These are phyloP conservation scores for Boletales sp. DNA, from an alignment of 768 basidiomycete genomes.

Conservation along the genomic window DNA sequence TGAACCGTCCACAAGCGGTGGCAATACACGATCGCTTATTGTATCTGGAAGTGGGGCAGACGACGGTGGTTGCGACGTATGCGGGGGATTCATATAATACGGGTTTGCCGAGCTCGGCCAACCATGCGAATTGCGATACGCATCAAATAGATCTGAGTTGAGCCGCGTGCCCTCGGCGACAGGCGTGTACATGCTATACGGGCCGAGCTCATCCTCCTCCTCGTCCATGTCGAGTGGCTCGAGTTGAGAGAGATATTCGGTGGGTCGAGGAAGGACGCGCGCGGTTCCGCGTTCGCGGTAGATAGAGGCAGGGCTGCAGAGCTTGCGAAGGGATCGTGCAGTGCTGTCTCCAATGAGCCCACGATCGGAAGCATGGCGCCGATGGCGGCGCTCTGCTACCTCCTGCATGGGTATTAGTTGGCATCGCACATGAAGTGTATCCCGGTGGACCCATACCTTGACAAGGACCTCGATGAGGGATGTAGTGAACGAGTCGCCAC, in stretches of 20 bases:
- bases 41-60: slow-evolving; percentile 25
- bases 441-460: slow-evolving; percentile 48
- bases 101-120: slow-evolving; percentile 28
- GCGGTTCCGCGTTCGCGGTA: slow-evolving; percentile 46
- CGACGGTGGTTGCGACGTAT: slow-evolving; percentile 25
- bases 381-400: slow-evolving; percentile 66
- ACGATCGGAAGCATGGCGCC: slow-evolving; percentile 50
- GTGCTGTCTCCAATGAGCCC: slow-evolving; percentile 65
- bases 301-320: slow-evolving; percentile 51
- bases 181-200: slow-evolving; percentile 32
- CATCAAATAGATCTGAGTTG: slow-evolving; percentile 64
- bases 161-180: slow-evolving; percentile 52
- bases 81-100: slow-evolving; percentile 19
- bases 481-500: slow-evolving; percentile 78
- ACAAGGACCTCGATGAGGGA: slow-evolving; percentile 73
- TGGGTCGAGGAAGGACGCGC: slow-evolving; percentile 31
- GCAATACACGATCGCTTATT: slow-evolving; percentile 22
- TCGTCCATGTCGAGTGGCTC: slow-evolving; percentile 60
- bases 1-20: slow-evolving; percentile 27
- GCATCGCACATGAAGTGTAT: neutral
- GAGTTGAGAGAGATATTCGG: slow-evolving; percentile 50
- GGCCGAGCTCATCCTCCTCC: slow-evolving; percentile 63
- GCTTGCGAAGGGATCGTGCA: slow-evolving; percentile 54
- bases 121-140: slow-evolving; percentile 42
- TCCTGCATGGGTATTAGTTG: slow-evolving; percentile 44